phyloP scores from a whole-genome alignment of 192 early-diverging fungal genomes.

The Phycomyces nitens region DNA sequence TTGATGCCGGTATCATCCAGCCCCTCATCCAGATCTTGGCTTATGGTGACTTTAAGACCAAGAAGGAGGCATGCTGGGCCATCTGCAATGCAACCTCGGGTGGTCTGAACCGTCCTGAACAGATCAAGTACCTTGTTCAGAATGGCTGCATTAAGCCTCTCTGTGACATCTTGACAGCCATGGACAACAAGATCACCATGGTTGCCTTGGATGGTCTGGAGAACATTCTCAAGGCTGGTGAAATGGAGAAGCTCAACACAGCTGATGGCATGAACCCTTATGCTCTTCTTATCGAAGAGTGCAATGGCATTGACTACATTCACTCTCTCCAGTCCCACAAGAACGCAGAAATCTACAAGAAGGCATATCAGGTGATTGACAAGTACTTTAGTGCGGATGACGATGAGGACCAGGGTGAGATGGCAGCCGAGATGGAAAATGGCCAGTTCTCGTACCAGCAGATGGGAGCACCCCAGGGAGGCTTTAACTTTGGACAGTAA shows the following conservation, averaged over 20 bases:
- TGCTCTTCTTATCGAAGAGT: conserved; percentile 88
- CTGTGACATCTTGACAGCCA: conserved; percentile 85
- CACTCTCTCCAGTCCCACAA: conserved; percentile 92
- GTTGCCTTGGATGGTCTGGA: conserved; percentile 97
- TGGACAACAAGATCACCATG: conserved; percentile 95
- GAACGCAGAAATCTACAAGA: conserved; percentile 95
- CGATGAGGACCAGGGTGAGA: conserved; percentile 70
- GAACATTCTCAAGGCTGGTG: conserved; percentile 96
- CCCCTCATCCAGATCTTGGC: conserved; percentile 83
- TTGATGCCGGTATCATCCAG: conserved; percentile 92
- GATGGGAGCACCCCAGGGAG: conserved; percentile 68
- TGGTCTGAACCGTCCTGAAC: conserved; percentile 83
- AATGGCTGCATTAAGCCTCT: conserved; percentile 94
- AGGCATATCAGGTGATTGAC: conserved; percentile 93
- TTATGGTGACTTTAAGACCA: conserved; percentile 94
- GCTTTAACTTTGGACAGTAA: conserved; percentile 71
- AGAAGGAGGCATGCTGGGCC: conserved; percentile 99
- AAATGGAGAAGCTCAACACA: conserved; percentile 66
- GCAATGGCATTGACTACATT: conserved; percentile 93
- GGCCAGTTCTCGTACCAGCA: conserved; percentile 79
- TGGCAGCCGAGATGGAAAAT: conserved; percentile 65
- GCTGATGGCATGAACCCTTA: conserved; percentile 75
- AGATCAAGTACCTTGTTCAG: conserved; percentile 89
- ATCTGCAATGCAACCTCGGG: conserved; percentile 98
- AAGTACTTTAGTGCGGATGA: conserved; percentile 92